A percentile compares a stretch with the other conserved stretches of the same genome.
Evolutionary conservation across 2,329 filamentous ascomycete species (phyloP).

Genomic region (Lasiodiplodia sp.): DNA sequence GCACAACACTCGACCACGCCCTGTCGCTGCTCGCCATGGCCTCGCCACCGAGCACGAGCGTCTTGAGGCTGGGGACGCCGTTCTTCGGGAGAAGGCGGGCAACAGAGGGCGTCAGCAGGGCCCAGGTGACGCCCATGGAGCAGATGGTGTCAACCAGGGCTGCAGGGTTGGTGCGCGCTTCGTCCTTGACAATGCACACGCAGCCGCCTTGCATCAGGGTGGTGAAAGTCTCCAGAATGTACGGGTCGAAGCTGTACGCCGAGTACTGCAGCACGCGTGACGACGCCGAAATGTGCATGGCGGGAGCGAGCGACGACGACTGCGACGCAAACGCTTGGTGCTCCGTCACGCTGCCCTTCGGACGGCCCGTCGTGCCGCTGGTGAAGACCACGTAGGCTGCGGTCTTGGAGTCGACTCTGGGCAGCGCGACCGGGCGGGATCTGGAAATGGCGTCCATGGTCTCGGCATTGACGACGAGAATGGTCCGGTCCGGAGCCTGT

Average conservation of each 20-base stretch:
- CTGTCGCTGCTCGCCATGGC: constrained; percentile 32
- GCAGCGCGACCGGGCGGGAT: constrained; percentile 13
- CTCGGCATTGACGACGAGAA: not conserved
- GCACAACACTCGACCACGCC: constrained; percentile 33
- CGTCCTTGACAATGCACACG: constrained; percentile 46
- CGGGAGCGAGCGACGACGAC: constrained; percentile 31
- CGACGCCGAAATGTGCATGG: constrained; percentile 32
- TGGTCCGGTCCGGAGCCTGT: not conserved
- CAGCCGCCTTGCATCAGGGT: constrained; percentile 49
- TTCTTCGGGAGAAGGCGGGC: constrained; percentile 47
- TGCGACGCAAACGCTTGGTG: constrained; percentile 39
- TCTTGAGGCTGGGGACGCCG: constrained; percentile 47
- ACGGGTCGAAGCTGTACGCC: constrained; percentile 42
- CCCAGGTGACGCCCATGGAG: constrained; percentile 35
- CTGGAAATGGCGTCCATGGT: constrained; percentile 1
- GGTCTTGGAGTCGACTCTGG: not conserved
- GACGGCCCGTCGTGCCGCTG: constrained; percentile 45
- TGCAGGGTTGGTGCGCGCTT: constrained; percentile 53
- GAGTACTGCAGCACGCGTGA: constrained; percentile 13
- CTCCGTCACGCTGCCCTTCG: constrained; percentile 43
- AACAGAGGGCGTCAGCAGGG: constrained; percentile 48
- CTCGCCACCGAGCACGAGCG: constrained; percentile 44
- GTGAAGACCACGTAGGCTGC: constrained; percentile 41
- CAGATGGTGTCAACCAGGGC: constrained; percentile 53
- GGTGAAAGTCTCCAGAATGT: constrained; percentile 45